phyloP scores from a whole-genome alignment of 2,329 filamentous ascomycete genomes.

The Apiospora koreana region DNA sequence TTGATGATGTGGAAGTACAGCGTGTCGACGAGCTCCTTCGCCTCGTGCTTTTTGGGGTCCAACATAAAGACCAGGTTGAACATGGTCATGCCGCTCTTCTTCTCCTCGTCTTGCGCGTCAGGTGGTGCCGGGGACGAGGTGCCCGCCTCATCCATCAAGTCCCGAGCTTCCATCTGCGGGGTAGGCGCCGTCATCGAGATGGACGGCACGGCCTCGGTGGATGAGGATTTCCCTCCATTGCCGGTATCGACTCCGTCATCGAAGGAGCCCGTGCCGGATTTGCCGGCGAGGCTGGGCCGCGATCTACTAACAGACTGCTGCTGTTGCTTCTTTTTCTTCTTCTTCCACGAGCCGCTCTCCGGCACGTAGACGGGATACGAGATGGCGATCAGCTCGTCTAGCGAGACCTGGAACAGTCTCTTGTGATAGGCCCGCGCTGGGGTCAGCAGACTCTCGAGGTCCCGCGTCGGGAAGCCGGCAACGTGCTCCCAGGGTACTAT shows the following conservation, averaged over 20 bases:
- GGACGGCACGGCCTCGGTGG: constrained; percentile 11
- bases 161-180: constrained; percentile 26
- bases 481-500: constrained; percentile 72
- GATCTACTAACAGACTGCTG: constrained; percentile 27
- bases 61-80: constrained; percentile 96
- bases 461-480: constrained; percentile 72
- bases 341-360: constrained; percentile 76
- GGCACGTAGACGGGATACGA: constrained; percentile 83
- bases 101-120: constrained; percentile 48
- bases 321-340: constrained; percentile 65
- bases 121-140: constrained; percentile 34
- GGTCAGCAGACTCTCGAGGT: constrained; percentile 78
- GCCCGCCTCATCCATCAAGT: constrained; percentile 33
- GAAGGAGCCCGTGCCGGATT: constrained; percentile 21
- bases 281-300: constrained; percentile 29
- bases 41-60: constrained; percentile 76
- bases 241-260: constrained; percentile 15
- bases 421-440: constrained; percentile 78
- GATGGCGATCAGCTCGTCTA: constrained; percentile 78
- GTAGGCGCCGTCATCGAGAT: constrained; percentile 21
- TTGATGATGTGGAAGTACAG: constrained; percentile 88
- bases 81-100: constrained; percentile 83
- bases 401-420: constrained; percentile 75
- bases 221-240: background rate
- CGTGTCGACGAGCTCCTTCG: constrained; percentile 71